Evolutionary conservation across 1,284 basidiomycete species (phyloP).

Genomic region (Cutaneotrichosporon cavernicola): DNA sequence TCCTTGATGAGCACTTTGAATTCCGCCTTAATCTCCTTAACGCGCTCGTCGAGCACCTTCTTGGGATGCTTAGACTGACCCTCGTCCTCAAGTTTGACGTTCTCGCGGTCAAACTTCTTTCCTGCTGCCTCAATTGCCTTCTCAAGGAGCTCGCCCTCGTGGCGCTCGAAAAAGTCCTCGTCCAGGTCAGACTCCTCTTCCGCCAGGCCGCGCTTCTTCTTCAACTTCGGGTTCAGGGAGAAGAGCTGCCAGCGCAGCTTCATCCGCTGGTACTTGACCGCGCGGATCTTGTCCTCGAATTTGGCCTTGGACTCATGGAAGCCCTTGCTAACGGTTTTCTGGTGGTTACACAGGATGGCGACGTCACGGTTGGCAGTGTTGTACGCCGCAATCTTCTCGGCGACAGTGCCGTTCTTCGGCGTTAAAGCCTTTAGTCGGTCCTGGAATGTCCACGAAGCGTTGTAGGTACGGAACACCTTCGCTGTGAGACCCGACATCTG

Average conservation of each 20-base stretch:
- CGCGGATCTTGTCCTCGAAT: constrained; percentile 73
- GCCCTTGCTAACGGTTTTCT: constrained; percentile 83
- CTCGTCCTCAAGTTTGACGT: constrained; percentile 77
- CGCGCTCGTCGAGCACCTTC: constrained; percentile 70
- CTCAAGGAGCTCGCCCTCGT: constrained; percentile 75
- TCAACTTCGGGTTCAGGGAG: constrained; percentile 69
- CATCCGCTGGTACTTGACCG: constrained; percentile 90
- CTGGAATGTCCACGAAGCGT: constrained; percentile 92
- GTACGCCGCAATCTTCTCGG: constrained; percentile 92
- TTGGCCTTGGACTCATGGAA: constrained; percentile 90
- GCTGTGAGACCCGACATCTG: constrained; percentile 97
- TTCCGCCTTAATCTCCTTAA: constrained; percentile 73
- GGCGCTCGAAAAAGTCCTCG: constrained; percentile 78
- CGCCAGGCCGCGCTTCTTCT: constrained; percentile 72
- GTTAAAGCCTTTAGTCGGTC: constrained; percentile 71
- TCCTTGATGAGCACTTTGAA: constrained; percentile 68
- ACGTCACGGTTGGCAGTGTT: constrained; percentile 94
- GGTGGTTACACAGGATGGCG: constrained; percentile 97
- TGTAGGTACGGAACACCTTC: constrained; percentile 99
- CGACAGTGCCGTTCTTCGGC: constrained; percentile 69
- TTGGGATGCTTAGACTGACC: constrained; percentile 64
- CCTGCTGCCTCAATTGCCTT: constrained; percentile 81
- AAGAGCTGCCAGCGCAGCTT: constrained; percentile 81
- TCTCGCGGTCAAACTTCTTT: constrained; percentile 86
- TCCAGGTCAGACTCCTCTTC: constrained; percentile 90